Evolutionary conservation across 129 eudicot species (phyloP).

Genomic region (Logfia minima): DNA sequence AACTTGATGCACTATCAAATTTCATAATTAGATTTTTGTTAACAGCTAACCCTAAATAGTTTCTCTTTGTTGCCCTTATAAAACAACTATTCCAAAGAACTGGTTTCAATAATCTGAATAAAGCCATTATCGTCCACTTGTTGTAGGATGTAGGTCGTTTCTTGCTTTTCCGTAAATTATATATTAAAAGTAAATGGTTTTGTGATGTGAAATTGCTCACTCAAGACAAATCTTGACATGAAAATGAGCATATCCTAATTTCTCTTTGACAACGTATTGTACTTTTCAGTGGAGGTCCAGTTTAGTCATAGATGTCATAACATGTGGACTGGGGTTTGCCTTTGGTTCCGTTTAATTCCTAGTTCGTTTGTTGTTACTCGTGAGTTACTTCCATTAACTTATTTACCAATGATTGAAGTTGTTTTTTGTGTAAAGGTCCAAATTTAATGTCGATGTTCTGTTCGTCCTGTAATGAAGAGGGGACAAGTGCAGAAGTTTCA

Average conservation of each 20-base stretch:
- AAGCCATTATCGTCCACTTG: too few relatives aligned
- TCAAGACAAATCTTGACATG: neutral
- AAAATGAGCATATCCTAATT: too few relatives aligned
- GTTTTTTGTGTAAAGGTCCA: conserved; percentile 58
- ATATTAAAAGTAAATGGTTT: neutral
- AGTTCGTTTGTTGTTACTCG: neutral
- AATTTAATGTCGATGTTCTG: conserved; percentile 55
- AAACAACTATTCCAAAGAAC: too few relatives aligned
- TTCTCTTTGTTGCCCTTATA: neutral
- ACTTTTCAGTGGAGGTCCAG: too few relatives aligned
- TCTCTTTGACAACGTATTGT: too few relatives aligned
- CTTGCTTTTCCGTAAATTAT: neutral
- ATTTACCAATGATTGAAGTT: conserved; percentile 15
- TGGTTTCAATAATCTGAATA: too few relatives aligned
- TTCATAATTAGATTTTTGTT: neutral
- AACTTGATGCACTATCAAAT: neutral
- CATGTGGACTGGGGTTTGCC: neutral
- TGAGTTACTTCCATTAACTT: conserved; percentile 5
- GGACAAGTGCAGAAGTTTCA: conserved; percentile 33
- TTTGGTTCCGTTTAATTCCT: neutral
- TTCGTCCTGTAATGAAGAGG: conserved; percentile 51
- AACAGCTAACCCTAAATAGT: neutral
- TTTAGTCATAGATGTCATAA: neutral
- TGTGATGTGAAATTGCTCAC: conserved; percentile 8
- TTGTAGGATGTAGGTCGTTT: neutral